Percentiles rank a stretch among this genome's conserved stretches.
Conservation (phyloP, 2,329 filamentous ascomycete genomes). For the Colletotrichum sp. region DNA sequence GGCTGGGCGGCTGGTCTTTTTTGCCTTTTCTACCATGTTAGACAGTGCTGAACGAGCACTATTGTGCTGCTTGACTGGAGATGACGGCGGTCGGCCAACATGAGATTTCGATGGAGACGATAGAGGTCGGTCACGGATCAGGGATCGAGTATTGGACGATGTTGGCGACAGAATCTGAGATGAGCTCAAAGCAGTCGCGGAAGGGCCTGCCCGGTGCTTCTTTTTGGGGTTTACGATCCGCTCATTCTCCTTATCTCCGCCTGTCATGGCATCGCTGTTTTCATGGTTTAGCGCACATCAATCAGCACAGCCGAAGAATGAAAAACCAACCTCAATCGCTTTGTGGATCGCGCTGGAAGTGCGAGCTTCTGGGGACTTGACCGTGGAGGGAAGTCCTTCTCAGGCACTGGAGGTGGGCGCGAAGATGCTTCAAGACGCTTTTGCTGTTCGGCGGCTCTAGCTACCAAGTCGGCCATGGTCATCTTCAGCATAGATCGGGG, state of each 20-base stretch:
- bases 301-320: neutral
- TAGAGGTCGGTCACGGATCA: conserved; percentile 54
- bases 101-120: conserved; percentile 62
- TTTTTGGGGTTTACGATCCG: conserved; percentile 74
- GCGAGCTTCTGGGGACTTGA: conserved; percentile 40
- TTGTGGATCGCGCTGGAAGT: conserved; percentile 37
- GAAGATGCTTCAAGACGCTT: conserved; percentile 32
- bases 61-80: conserved; percentile 63
- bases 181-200: conserved; percentile 44
- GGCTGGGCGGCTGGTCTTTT: conserved; percentile 55
- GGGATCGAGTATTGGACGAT: conserved; percentile 78
- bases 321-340: conserved; percentile 54
- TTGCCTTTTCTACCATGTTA: conserved; percentile 66
- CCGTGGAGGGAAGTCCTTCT: conserved; percentile 49
- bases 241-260: conserved; percentile 79
- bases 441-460: conserved; percentile 52
- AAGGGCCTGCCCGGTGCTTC: conserved; percentile 51
- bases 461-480: conserved; percentile 81
- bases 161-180: conserved; percentile 79
- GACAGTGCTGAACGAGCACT: conserved; percentile 48
- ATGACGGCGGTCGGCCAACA: conserved; percentile 59
- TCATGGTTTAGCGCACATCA: conserved; percentile 25
- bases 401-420: conserved; percentile 52
- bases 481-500: conserved; percentile 78
- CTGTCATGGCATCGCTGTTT: conserved; percentile 65